These are phyloP conservation scores for Sporothrix pallida DNA, from an alignment of 2,329 filamentous ascomycete species.

Conservation along the genomic window DNA sequence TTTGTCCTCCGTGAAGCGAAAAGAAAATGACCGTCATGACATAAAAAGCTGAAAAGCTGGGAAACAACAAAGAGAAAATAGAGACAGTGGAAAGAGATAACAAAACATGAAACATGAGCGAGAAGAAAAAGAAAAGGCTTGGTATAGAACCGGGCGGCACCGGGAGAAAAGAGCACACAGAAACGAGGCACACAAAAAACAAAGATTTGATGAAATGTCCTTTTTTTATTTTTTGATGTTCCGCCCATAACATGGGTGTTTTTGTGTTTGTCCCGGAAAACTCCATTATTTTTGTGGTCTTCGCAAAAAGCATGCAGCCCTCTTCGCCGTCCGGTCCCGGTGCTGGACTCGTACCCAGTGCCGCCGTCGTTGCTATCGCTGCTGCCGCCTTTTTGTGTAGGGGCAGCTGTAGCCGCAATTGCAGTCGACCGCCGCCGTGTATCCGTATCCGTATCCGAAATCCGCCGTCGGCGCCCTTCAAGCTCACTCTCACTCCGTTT, in stretches of 20 bases:
- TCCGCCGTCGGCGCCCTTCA: slow-evolving; percentile 36
- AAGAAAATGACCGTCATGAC: not conserved
- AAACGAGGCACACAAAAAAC: slow-evolving; percentile 23
- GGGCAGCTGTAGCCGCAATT: not conserved
- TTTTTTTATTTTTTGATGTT: slow-evolving; percentile 30
- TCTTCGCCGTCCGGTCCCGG: slow-evolving; percentile 20
- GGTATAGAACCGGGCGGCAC: not conserved
- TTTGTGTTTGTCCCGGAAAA: slow-evolving; percentile 32
- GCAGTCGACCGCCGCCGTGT: not conserved
- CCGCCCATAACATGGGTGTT: slow-evolving; percentile 21
- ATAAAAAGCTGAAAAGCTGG: not conserved
- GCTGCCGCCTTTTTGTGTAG: not conserved
- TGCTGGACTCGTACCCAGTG: not conserved
- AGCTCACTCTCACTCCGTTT: not conserved
- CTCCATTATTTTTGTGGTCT: slow-evolving; percentile 34
- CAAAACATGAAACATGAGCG: not conserved
- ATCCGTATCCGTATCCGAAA: too few species aligned
- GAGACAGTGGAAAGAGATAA: slow-evolving; percentile 1
- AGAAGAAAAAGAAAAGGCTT: slow-evolving; percentile 1
- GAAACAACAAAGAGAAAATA: not conserved
- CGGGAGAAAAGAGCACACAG: not conserved
- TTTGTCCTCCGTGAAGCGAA: not conserved
- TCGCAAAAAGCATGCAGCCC: slow-evolving; percentile 28
- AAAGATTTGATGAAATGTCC: slow-evolving; percentile 31
- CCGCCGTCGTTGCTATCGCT: slow-evolving; percentile 16